These are phyloP conservation scores for Solanum clarkiae DNA, from an alignment of 257 asterid species.

Conservation along the genomic window DNA sequence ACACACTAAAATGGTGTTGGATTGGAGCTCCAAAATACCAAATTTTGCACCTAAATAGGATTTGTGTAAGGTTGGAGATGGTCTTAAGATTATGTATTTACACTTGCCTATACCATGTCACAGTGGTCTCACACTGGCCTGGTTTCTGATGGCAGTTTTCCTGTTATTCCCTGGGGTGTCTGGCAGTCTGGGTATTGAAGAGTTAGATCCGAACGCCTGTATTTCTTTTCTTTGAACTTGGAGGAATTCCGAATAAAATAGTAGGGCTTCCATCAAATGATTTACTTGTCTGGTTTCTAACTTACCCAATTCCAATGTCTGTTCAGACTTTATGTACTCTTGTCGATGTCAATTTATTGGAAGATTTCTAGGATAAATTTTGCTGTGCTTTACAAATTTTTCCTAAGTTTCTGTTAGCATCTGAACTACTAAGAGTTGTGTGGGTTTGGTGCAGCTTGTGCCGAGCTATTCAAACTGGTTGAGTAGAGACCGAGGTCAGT, in stretches of 20 bases:
- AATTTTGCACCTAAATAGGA: too few relatives aligned
- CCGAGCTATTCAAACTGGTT: slow-evolving; percentile 56
- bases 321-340: background rate
- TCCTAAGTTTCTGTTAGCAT: background rate
- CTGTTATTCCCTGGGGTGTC: background rate
- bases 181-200: background rate
- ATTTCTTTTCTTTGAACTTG: background rate
- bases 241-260: background rate
- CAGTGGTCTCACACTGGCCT: background rate
- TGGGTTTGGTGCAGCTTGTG: slow-evolving; percentile 41
- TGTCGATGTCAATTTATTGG: background rate
- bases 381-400: background rate
- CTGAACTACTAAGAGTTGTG: background rate
- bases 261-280: background rate
- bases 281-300: background rate
- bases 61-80: too few relatives aligned
- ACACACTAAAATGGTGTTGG: too few relatives aligned
- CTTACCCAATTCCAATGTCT: background rate
- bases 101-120: background rate
- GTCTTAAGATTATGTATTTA: background rate
- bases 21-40: too few relatives aligned
- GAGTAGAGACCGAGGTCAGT: slow-evolving; percentile 46
- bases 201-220: background rate
- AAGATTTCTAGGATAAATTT: background rate
- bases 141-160: background rate